These are phyloP conservation scores for Entophlyctis luteolus DNA, from an alignment of 192 early-diverging fungal species.

Conservation along the genomic window DNA sequence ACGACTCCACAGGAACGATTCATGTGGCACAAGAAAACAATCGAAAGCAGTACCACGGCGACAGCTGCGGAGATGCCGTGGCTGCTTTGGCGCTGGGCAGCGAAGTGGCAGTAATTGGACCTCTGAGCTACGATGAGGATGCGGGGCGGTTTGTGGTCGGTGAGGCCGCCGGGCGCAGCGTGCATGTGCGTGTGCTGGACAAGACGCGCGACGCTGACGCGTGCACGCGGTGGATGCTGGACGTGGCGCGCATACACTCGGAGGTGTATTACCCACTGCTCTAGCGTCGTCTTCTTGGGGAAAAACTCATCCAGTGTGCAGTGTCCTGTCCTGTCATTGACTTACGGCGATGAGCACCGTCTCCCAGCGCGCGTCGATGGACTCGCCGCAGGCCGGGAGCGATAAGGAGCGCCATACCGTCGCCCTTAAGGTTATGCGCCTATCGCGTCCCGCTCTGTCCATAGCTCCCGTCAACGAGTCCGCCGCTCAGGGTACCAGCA, in stretches of 20 bases:
- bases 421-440: constrained; percentile 86
- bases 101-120: constrained; percentile 10
- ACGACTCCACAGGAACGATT: not conserved
- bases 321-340: too few relatives aligned
- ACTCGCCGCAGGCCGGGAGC: not conserved
- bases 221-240: not conserved
- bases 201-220: not conserved
- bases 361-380: not conserved
- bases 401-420: constrained; percentile 57
- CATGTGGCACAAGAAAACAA: not conserved
- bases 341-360: not conserved
- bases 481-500: not conserved
- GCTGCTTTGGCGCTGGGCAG: not conserved
- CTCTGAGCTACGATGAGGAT: not conserved
- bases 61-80: not conserved
- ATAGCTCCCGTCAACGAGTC: not conserved
- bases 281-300: too few relatives aligned
- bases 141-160: not conserved
- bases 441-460: constrained; percentile 68
- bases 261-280: constrained; percentile 6
- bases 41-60: not conserved
- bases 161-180: not conserved
- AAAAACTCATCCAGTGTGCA: too few relatives aligned
- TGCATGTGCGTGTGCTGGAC: not conserved
- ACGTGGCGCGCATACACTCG: not conserved